phyloP scores from a whole-genome alignment of 495 filamentous ascomycete genomes.

The Aspergillus leporis region DNA sequence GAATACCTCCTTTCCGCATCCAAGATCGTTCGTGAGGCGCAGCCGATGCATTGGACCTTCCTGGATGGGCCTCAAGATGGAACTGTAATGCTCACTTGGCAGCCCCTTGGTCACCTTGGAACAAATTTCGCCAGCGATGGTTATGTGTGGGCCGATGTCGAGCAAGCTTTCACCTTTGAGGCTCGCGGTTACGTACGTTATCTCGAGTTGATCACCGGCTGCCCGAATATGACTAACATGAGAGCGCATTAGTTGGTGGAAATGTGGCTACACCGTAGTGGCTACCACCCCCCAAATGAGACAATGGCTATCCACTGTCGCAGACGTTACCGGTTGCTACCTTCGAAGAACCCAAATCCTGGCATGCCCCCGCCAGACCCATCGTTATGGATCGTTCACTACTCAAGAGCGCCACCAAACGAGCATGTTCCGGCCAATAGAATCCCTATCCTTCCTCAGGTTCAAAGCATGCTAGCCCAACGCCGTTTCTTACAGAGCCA shows the following conservation, averaged over 20 bases:
- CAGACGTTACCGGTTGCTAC: conserved; percentile 79
- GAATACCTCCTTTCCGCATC: conserved; percentile 79
- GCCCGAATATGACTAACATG: conserved; percentile 11
- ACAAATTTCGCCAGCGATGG: conserved; percentile 84
- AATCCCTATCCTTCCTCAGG: conserved; percentile 59
- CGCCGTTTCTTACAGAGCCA: conserved; percentile 70
- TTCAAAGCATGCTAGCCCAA: conserved; percentile 60
- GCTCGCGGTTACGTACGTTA: conserved; percentile 72
- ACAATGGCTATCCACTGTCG: conserved; percentile 69
- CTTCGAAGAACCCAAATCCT: conserved; percentile 58
- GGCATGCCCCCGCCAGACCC: conserved; percentile 69
- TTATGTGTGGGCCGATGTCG: conserved; percentile 81
- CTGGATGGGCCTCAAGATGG: conserved; percentile 79
- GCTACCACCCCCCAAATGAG: conserved; percentile 70
- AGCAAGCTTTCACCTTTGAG: conserved; percentile 68
- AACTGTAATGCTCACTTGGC: conserved; percentile 81
- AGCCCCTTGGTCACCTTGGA: conserved; percentile 66
- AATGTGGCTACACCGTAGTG: conserved; percentile 76
- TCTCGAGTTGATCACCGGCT: background rate
- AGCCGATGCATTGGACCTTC: conserved; percentile 90
- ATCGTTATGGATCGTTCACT: conserved; percentile 93
- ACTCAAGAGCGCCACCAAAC: conserved; percentile 67
- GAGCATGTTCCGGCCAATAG: conserved; percentile 67
- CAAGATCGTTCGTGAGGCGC: conserved; percentile 69
- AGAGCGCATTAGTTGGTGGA: conserved; percentile 61